Evolutionary conservation across 2,329 filamentous ascomycete species (phyloP), one percentile per base, ranked within the genome.

Genomic region (Ophiostoma novo-ulmi): DNA sequence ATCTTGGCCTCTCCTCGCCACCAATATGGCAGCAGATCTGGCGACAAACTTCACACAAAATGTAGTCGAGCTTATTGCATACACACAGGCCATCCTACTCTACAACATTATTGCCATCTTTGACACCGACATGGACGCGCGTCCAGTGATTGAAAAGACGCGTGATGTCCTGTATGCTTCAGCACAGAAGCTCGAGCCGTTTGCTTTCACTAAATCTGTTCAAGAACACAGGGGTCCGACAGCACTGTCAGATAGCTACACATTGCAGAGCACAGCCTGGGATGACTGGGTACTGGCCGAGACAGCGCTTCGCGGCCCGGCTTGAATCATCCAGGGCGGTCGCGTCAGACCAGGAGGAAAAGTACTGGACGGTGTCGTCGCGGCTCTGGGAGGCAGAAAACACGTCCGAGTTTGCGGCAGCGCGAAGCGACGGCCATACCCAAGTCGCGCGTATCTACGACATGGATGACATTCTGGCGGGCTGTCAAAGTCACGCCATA

Each of bases 211-310:
- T 4, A 4, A 31, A 31, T 31, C 31, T 31, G 31, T 4, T 31
- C 31, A 31, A 31, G 31, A 31, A 31, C 31, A 31, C 31, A 31
- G 31, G 31, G 2, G 31, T 3, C 3, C 20, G n/a, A 26, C 52
- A 17, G 52, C n/a, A 26, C 39, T 44, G n/a, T n/a, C 52, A 22
- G 7, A 58, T 22, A 58, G 22, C 39, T 31, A 31, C 31, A 31
- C 31, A 31, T 31, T 31, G 31, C 31, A 31, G 31, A 44, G 39
- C 13, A 73, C 78, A 0, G 84, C 84, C 64, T 88, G 85, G 85
- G 75, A 77, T 8, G 78, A 79, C 1, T 88, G 84, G 83, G 77
- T 85, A 2, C 78, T 86, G 26, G 80, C 85, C 13, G 85, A 88
- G 75, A 86, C 85, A 0, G 78, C 82, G 0, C n/a, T n/a, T n/a